Percentiles rank a stretch among this genome's conserved stretches.
These are phyloP conservation scores for Conticribra guillardii DNA, from an alignment of 108 stramenopile genomes.

Conservation along the genomic window DNA sequence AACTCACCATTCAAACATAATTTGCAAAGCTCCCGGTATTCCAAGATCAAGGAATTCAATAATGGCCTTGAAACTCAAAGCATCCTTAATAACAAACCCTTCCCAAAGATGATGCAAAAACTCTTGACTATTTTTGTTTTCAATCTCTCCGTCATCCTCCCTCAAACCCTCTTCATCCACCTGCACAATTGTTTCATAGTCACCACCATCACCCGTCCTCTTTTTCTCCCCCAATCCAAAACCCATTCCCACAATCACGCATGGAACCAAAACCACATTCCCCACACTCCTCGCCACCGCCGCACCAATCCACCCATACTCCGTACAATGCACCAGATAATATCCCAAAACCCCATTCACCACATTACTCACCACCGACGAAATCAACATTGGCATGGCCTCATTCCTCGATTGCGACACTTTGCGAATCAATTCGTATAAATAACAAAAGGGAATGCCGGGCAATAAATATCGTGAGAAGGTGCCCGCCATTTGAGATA, in stretches of 20 bases:
- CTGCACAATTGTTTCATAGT: background rate
- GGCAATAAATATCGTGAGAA: constrained; percentile 39
- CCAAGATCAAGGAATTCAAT: constrained; percentile 39
- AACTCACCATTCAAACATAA: constrained; percentile 49
- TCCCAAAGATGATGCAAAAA: constrained; percentile 35
- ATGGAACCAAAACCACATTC: constrained; percentile 17
- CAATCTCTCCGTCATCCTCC: background rate
- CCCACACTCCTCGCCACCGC: constrained; percentile 43
- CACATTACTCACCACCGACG: constrained; percentile 29
- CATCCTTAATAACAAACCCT: constrained; percentile 34
- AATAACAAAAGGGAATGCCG: constrained; percentile 45
- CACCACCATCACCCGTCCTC: background rate
- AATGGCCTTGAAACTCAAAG: constrained; percentile 21
- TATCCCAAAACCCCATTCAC: constrained; percentile 40
- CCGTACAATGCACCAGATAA: constrained; percentile 40
- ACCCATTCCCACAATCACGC: constrained; percentile 34
- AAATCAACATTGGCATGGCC: constrained; percentile 43
- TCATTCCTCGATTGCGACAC: constrained; percentile 45
- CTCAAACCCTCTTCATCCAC: background rate
- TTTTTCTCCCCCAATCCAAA: constrained; percentile 15
- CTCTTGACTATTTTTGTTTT: constrained; percentile 21
- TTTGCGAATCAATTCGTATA: constrained; percentile 46
- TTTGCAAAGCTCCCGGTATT: constrained; percentile 43
- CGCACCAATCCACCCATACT: constrained; percentile 50
- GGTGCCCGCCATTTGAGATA: constrained; percentile 28